These are phyloP conservation scores for Pulveroboletus sp. DNA, from an alignment of 768 basidiomycete species.

Conservation along the genomic window DNA sequence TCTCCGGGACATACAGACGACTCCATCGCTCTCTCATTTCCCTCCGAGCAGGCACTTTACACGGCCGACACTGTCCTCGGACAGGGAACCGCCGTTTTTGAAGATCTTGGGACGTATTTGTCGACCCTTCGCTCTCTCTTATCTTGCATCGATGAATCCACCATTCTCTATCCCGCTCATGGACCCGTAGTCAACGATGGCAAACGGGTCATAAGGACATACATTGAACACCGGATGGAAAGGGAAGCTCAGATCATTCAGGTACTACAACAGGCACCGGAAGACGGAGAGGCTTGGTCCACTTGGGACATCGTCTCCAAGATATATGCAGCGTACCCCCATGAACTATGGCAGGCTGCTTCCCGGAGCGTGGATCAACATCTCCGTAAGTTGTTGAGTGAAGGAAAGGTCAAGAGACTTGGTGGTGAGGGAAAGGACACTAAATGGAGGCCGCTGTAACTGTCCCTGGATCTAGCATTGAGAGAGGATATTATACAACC, in stretches of 20 bases:
- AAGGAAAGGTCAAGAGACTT: slow-evolving; percentile 52
- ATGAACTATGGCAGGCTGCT: slow-evolving; percentile 69
- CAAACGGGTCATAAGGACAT: slow-evolving; percentile 56
- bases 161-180: slow-evolving; percentile 81
- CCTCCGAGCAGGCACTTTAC: slow-evolving; percentile 73
- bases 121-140: slow-evolving; percentile 59
- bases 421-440: slow-evolving; percentile 52
- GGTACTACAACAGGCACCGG: slow-evolving; percentile 39
- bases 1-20: slow-evolving; percentile 92
- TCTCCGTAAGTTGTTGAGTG: slow-evolving; percentile 66
- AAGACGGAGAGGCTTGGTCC: slow-evolving; percentile 41
- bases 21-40: slow-evolving; percentile 72
- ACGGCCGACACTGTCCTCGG: slow-evolving; percentile 92
- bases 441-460: slow-evolving; percentile 41
- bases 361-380: slow-evolving; percentile 68
- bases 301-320: slow-evolving; percentile 62
- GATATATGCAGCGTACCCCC: slow-evolving; percentile 74
- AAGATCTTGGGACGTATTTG: slow-evolving; percentile 74
- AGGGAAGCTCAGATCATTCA: slow-evolving; percentile 77
- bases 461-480: neutral
- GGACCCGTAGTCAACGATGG: slow-evolving; percentile 76
- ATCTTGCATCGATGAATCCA: slow-evolving; percentile 39
- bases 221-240: slow-evolving; percentile 78
- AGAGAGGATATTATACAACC: slow-evolving; percentile 4
- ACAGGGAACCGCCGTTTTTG: slow-evolving; percentile 86